A percentile compares a stretch with the other conserved stretches of the same genome.
These are phyloP conservation scores for Trichophyton rubrum DNA, from an alignment of 2,329 filamentous ascomycete genomes.

Conservation along the genomic window DNA sequence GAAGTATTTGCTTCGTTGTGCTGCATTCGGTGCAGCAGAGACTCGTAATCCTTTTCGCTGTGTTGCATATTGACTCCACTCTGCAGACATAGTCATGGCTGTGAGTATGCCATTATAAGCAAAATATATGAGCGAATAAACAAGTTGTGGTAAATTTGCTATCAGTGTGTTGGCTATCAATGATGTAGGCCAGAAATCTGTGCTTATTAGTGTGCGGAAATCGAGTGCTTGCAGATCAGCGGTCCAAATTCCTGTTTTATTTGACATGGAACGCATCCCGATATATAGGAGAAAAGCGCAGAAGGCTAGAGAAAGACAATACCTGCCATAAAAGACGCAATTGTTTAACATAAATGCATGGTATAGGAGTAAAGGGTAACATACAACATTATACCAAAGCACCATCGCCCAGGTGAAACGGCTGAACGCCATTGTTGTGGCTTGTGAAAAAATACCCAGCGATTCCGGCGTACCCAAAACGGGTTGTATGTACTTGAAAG, in stretches of 20 bases:
- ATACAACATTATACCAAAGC: not conserved
- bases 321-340: not conserved
- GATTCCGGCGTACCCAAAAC: not conserved
- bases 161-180: slow-evolving; percentile 13
- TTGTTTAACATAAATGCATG: not conserved
- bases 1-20: slow-evolving; percentile 35
- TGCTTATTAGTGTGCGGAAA: not conserved
- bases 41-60: slow-evolving; percentile 33
- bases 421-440: not conserved
- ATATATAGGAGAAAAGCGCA: not conserved
- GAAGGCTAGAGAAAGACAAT: not conserved
- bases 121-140: slow-evolving; percentile 27
- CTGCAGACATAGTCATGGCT: slow-evolving; percentile 35
- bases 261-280: not conserved
- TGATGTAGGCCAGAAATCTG: not conserved
- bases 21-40: slow-evolving; percentile 19
- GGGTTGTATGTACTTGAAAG: not conserved
- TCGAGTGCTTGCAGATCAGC: not conserved
- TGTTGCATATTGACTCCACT: slow-evolving; percentile 36
- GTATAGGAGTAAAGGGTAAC: not conserved
- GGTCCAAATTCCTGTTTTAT: not conserved
- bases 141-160: slow-evolving; percentile 26
- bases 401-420: not conserved
- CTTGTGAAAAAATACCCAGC: not conserved
- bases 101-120: slow-evolving; percentile 30